These are phyloP conservation scores for Beta corolliflora DNA, from an alignment of 179 eudicot genomes.

Conservation along the genomic window DNA sequence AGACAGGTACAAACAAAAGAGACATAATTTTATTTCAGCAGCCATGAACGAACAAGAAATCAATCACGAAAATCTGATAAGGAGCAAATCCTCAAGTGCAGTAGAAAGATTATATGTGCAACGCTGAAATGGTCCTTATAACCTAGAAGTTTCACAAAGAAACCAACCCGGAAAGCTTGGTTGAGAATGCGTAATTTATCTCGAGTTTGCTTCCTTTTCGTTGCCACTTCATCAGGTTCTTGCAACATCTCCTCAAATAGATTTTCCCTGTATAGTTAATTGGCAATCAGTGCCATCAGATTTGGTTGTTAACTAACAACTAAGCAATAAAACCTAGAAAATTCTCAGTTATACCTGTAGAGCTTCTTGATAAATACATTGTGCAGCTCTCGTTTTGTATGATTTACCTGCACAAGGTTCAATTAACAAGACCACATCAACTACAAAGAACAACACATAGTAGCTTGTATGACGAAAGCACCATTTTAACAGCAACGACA, in stretches of 20 bases:
- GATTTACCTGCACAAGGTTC: constrained; percentile 64
- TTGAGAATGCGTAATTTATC: constrained; percentile 69
- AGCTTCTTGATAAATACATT: constrained; percentile 82
- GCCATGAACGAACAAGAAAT: background rate
- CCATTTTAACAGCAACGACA: background rate
- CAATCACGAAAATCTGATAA: background rate
- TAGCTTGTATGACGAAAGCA: background rate
- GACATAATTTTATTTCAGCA: background rate
- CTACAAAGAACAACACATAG: background rate
- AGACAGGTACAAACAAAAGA: background rate
- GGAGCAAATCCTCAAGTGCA: background rate
- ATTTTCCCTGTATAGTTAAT: constrained; percentile 57
- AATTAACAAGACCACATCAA: constrained; percentile 7
- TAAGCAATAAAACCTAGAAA: background rate
- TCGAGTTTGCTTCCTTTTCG: constrained; percentile 71
- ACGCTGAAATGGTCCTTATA: background rate
- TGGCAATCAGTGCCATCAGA: constrained; percentile 20
- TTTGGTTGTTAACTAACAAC: background rate
- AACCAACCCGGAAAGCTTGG: constrained; percentile 81
- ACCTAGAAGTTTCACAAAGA: constrained; percentile 9
- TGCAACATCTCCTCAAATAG: constrained; percentile 87
- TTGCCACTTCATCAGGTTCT: constrained; percentile 79
- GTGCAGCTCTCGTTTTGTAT: constrained; percentile 88
- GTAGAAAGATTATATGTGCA: background rate
- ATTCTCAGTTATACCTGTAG: constrained; percentile 55